Evolutionary conservation across 2,329 filamentous ascomycete species (phyloP), one percentile per base, ranked within the genome.

Genomic region (Westerdykella ornata): DNA sequence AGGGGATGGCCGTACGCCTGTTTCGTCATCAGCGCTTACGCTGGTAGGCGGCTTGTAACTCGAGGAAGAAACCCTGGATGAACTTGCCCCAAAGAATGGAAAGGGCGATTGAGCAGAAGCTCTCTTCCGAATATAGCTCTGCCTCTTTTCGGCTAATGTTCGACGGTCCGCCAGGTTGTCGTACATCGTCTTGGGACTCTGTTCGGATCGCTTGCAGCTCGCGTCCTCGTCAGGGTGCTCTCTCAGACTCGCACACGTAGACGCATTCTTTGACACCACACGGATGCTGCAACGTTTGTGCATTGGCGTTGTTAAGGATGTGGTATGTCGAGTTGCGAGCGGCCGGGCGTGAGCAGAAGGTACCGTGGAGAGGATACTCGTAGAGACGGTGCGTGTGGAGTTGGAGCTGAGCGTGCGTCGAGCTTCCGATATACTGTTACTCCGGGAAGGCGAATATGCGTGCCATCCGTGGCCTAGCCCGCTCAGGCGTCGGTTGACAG

Each of bases 221-320:
- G 69, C 66, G 29, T 66, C 57, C 4, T 69, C 41, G 1, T 65
- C 56, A 5, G 68, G 54, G 4, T 53, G 52, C 41, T 71, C 69
- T 2, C 52, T 39, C 14, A 62, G 46, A 41, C 62, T 68, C 32
- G 65, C 63, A 40, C 59, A 46, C 9, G 41, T 49, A 49, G 47
- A 63, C 2, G 53, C 38, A 33, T 33, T 33, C n/a, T 17, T 14
- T 3, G 55, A 46, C 3, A 72, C 66, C 8, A 69, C 46, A 1
- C 69, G 62, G 19, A 72, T 65, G 47, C 65, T 71, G 12, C 48
- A 50, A 37, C 61, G 57, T 20, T 66, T 67, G 14, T 67, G 60
- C 29, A 52, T 51, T 29, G 57, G 57, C 5, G 48, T 60, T 5
- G 58, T 54, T 3, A 57, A 44, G 43, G 58, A 42, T 36, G 54